Evolutionary conservation across 2,329 filamentous ascomycete genomes (phyloP).

Genomic region (Ampelomyces quisqualis): DNA sequence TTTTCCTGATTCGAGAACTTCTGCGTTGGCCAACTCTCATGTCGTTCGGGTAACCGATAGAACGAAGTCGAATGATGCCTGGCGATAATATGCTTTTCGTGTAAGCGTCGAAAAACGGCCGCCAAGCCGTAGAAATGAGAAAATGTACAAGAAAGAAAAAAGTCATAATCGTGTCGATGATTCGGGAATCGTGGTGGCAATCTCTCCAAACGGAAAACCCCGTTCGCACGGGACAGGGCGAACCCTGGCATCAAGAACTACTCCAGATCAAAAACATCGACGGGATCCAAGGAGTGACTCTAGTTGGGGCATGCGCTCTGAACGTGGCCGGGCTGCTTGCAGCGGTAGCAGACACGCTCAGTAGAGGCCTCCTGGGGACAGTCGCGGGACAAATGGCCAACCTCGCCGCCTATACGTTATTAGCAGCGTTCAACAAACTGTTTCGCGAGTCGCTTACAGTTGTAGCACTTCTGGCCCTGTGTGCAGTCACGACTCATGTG

Average conservation of each 20-base stretch:
- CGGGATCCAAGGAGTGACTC: conserved; percentile 30
- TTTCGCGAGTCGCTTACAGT: conserved; percentile 62
- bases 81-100: conserved; percentile 43
- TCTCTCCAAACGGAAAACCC: conserved; percentile 32
- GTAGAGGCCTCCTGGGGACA: conserved; percentile 87
- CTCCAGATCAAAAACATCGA: conserved; percentile 36
- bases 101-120: conserved; percentile 42
- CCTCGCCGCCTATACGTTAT: conserved; percentile 64
- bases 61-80: conserved; percentile 41
- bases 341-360: conserved; percentile 99
- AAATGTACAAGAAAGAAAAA: conserved; percentile 44
- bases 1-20: conserved; percentile 38
- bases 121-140: conserved; percentile 43
- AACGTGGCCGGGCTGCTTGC: conserved; percentile 81
- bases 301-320: conserved; percentile 92
- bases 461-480: conserved; percentile 99
- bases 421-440: conserved; percentile 18
- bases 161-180: conserved; percentile 41
- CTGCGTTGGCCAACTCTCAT: conserved; percentile 40
- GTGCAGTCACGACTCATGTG: conserved; percentile 99
- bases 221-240: conserved; percentile 19
- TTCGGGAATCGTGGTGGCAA: conserved; percentile 32
- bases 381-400: conserved; percentile 92
- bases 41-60: conserved; percentile 38
- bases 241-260: conserved; percentile 30